Conservation (phyloP, 2,329 filamentous ascomycete genomes). For the Akanthomyces uredinophilus region DNA sequence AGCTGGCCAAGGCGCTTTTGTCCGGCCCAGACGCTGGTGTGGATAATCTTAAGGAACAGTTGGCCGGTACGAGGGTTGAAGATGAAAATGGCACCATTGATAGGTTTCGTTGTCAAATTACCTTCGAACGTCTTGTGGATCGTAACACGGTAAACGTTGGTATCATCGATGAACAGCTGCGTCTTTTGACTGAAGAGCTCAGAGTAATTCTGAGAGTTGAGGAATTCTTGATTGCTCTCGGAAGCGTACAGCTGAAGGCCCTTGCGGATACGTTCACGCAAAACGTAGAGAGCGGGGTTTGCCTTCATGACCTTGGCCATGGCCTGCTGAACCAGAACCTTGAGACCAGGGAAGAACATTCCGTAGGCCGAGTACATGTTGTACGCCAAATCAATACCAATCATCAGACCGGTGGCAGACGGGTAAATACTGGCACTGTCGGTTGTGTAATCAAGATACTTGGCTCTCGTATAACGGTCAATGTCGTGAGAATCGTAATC, state of each 20-base stretch:
- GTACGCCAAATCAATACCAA: constrained; percentile 95
- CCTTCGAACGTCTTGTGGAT: constrained; percentile 99
- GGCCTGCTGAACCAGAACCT: constrained; percentile 91
- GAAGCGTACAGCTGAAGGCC: constrained; percentile 96
- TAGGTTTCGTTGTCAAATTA: constrained; percentile 97
- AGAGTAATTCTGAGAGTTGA: constrained; percentile 99
- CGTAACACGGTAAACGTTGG: constrained; percentile 97
- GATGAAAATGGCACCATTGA: constrained; percentile 99
- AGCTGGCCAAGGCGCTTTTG: constrained; percentile 98
- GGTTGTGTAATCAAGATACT: constrained; percentile 97
- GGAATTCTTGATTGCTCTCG: constrained; percentile 97
- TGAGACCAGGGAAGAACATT: constrained; percentile 96
- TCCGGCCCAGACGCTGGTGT: constrained; percentile 97
- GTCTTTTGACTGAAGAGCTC: constrained; percentile 99
- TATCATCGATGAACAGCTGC: constrained; percentile 98
- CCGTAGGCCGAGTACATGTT: constrained; percentile 98
- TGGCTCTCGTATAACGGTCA: constrained; percentile 92
- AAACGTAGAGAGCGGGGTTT: constrained; percentile 91
- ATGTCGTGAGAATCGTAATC: constrained; percentile 99
- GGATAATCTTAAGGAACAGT: constrained; percentile 97
- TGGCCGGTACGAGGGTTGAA: constrained; percentile 99
- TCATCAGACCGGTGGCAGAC: constrained; percentile 93
- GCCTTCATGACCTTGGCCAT: constrained; percentile 99
- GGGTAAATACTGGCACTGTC: constrained; percentile 99
- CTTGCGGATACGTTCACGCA: constrained; percentile 96